Evolutionary conservation across 306 rosid species (phyloP).

Genomic region (Sindora glabra): DNA sequence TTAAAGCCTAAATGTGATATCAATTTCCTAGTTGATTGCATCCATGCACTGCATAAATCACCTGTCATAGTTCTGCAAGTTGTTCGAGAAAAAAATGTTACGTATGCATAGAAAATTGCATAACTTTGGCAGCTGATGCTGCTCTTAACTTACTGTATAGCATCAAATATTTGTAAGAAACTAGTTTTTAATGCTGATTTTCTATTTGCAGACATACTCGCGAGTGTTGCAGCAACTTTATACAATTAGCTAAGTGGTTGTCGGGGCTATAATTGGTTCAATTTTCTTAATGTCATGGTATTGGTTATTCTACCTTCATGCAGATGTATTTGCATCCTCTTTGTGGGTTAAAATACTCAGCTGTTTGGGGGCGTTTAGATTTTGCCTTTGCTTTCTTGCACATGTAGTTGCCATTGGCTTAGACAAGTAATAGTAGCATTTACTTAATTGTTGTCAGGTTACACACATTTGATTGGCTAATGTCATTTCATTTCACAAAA

Average conservation of each 20-base stretch:
- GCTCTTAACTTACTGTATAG: background rate
- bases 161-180: background rate
- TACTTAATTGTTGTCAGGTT: background rate
- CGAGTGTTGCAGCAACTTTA: constrained; percentile 72
- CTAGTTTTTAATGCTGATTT: constrained; percentile 9
- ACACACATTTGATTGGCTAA: background rate
- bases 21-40: background rate
- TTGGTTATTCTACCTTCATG: constrained; percentile 45
- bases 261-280: constrained; percentile 65
- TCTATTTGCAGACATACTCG: constrained; percentile 63
- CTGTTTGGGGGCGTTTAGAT: constrained; percentile 40
- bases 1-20: background rate
- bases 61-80: background rate
- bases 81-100: background rate
- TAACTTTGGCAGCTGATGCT: background rate
- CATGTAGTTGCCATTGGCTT: constrained; percentile 54
- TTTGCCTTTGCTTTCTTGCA: constrained; percentile 47
- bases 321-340: constrained; percentile 42
- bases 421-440: constrained; percentile 31
- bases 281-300: constrained; percentile 44
- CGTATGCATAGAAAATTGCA: background rate
- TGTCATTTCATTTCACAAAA: background rate
- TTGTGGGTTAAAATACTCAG: constrained; percentile 48
- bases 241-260: constrained; percentile 64
- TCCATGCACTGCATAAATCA: background rate